phyloP scores from a whole-genome alignment of 768 basidiomycete genomes.

The Boletus pseudo-olivaceus region DNA sequence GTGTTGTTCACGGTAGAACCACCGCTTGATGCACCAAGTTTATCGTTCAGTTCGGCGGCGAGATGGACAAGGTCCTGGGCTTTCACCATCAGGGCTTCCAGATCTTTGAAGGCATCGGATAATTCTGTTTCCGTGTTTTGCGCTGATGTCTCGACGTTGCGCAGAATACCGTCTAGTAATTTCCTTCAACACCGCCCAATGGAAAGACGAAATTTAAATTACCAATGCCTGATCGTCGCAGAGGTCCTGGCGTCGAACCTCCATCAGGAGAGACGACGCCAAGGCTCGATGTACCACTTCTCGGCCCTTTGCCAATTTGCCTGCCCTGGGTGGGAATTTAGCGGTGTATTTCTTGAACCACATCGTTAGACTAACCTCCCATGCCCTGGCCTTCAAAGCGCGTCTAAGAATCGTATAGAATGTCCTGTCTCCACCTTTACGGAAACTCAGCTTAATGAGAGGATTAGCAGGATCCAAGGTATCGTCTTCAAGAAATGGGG shows the following conservation, averaged over 20 bases:
- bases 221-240: conserved; percentile 31
- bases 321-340: conserved; percentile 25
- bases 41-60: conserved; percentile 84
- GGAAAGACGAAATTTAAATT: background rate
- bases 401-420: conserved; percentile 78
- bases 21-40: conserved; percentile 49
- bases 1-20: conserved; percentile 3
- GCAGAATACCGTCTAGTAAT: conserved; percentile 72
- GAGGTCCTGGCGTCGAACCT: conserved; percentile 10
- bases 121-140: conserved; percentile 63
- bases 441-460: conserved; percentile 82
- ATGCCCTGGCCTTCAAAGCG: conserved; percentile 64
- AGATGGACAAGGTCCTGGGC: conserved; percentile 91
- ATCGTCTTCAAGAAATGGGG: conserved; percentile 36
- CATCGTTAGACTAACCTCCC: conserved; percentile 52
- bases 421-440: conserved; percentile 83
- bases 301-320: conserved; percentile 22
- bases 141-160: conserved; percentile 64
- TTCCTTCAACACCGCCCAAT: conserved; percentile 4
- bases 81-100: conserved; percentile 87
- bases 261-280: conserved; percentile 16
- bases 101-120: conserved; percentile 74
- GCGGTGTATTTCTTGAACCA: background rate
- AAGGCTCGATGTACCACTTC: conserved; percentile 22
- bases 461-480: conserved; percentile 32